phyloP scores from a whole-genome alignment of 345 rosid species.

The Fremontodendron californicum region DNA sequence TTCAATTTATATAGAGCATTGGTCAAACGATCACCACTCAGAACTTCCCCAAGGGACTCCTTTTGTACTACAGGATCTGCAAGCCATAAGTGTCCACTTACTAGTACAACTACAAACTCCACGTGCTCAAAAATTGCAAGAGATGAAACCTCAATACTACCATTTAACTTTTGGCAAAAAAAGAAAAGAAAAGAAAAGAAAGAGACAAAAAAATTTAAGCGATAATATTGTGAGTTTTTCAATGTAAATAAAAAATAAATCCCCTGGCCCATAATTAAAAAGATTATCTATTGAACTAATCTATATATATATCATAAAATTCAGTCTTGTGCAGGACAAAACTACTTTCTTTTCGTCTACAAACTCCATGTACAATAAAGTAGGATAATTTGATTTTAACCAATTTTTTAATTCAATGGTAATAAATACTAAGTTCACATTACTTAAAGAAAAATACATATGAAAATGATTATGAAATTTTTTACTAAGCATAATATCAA shows the following conservation, averaged over 20 bases:
- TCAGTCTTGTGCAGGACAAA: not conserved
- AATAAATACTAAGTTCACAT: not conserved
- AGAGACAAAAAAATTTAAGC: not conserved
- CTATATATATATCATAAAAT: not conserved
- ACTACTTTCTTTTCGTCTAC: not conserved
- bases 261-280: not conserved
- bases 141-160: not conserved
- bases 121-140: not conserved
- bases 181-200: not conserved
- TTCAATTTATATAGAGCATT: conserved; percentile 48
- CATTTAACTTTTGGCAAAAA: not conserved
- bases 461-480: not conserved
- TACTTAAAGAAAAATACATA: not conserved
- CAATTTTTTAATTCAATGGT: not conserved
- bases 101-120: conserved; percentile 4
- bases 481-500: not conserved
- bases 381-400: not conserved
- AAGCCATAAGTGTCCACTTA: conserved; percentile 17
- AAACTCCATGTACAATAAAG: not conserved
- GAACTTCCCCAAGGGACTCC: conserved; percentile 78
- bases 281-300: not conserved
- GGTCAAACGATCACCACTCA: conserved; percentile 70
- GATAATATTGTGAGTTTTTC: not conserved
- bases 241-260: not conserved
- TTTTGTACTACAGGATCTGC: conserved; percentile 54